Percentiles rank a stretch among this genome's conserved stretches.
phyloP scores from a whole-genome alignment of 1,284 basidiomycete species.

The Ceratobasidium sp. region DNA sequence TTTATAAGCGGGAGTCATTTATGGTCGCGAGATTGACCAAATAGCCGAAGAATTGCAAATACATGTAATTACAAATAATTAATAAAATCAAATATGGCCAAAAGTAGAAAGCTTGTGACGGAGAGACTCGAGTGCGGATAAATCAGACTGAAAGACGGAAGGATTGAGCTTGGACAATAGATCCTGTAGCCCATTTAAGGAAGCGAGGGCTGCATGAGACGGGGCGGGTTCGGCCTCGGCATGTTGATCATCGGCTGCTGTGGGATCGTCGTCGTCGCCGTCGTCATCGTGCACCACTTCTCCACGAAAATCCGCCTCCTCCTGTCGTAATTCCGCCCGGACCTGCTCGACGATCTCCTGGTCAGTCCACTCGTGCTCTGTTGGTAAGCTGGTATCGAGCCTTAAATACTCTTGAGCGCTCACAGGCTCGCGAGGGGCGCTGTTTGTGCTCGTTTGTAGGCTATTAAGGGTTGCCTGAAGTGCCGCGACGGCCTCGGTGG shows the following conservation, averaged over 20 bases:
- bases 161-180: too few species aligned
- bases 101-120: too few species aligned
- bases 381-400: background rate
- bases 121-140: too few species aligned
- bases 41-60: background rate
- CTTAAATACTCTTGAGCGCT: background rate
- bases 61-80: background rate
- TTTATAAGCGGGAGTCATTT: background rate
- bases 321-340: conserved; percentile 14
- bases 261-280: too few species aligned
- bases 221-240: too few species aligned
- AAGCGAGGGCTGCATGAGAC: too few species aligned
- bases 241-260: too few species aligned
- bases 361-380: conserved; percentile 27
- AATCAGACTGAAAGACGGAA: too few species aligned
- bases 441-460: background rate
- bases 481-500: background rate
- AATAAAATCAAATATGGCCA: background rate
- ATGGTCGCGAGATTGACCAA: background rate
- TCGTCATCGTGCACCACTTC: too few species aligned
- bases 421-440: background rate
- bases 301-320: too few species aligned
- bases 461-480: background rate
- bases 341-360: conserved; percentile 39
- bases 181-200: too few species aligned